Base-by-base conservation (phyloP, 495 filamentous ascomycete species). In the Neurospora sp. region DNA sequence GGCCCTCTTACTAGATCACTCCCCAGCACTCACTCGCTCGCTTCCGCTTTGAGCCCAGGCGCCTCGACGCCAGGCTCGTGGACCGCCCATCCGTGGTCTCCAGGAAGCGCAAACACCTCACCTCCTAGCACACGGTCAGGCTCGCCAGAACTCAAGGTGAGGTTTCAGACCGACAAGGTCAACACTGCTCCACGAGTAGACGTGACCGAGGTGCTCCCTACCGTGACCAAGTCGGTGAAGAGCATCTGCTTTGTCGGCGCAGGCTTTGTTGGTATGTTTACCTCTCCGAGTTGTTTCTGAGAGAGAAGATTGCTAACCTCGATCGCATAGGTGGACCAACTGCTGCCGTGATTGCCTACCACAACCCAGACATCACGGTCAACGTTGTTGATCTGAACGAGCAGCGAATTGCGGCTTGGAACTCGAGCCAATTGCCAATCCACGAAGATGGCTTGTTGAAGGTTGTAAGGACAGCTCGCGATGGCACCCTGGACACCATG, bases 301-400 rank as follows among this genome's bases (percentile, higher is more conserved):
- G 6, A 65, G 14, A 18, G 3, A 35, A 59, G 39, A 14, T 31
- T 48, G 40, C 31, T 44, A 39, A 8, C 10, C 2, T 27, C 3
- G 16, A 22, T 14, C 18, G 27, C 22, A 69, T 76, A 90, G 92
- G 92, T 70, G 92, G 91, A 3, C 92, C 92, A 40, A 93, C 92
- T 4, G 90, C 90, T 42, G 90, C 92, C 31, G 85, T 94, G 40
- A 90, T 93, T 45, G 92, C 92, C 18, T 86, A 87, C 74, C 87
- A 92, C 69, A 92, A 92, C 75, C 91, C 91, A 0, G 80, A 88
- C 39, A 83, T 94, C 61, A 79, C 79, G 12, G 90, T 94, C 22
- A 91, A 89, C 10, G 91, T 94, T 14, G 89, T 94, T 22, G 92
- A 94, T 77, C 81, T 88, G 69, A 89, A 92, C 78, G 83, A 83